These are phyloP conservation scores for Hevea brasiliensis DNA, from an alignment of 345 rosid genomes.

Conservation along the genomic window DNA sequence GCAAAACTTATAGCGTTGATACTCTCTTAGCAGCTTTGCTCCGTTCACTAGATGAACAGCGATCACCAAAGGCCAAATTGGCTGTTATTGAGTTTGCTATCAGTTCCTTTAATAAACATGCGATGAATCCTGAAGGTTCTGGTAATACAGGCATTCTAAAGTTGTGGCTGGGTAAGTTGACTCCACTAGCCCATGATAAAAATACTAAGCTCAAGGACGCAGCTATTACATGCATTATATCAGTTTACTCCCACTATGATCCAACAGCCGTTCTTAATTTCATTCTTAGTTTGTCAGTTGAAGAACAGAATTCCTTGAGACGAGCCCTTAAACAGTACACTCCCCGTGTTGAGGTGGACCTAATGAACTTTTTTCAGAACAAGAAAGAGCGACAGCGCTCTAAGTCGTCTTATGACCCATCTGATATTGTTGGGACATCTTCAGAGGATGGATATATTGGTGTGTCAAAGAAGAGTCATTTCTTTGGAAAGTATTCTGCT, in stretches of 20 bases:
- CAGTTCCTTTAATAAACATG: conserved; percentile 83
- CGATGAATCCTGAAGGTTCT: conserved; percentile 72
- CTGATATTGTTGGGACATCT: conserved; percentile 89
- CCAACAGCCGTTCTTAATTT: conserved; percentile 85
- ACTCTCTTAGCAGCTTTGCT: conserved; percentile 91
- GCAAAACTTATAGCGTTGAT: conserved; percentile 90
- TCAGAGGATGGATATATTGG: conserved; percentile 85
- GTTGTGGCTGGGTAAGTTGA: conserved; percentile 91
- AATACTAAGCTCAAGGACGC: conserved; percentile 93
- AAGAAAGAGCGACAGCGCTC: conserved; percentile 91
- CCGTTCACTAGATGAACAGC: conserved; percentile 96
- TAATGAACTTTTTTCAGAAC: conserved; percentile 88
- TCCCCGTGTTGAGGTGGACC: conserved; percentile 97
- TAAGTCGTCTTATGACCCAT: conserved; percentile 78
- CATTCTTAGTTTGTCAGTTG: conserved; percentile 90
- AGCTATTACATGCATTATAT: conserved; percentile 88
- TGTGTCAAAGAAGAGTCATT: conserved; percentile 64
- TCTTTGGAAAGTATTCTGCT: conserved; percentile 77
- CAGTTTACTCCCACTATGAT: conserved; percentile 87
- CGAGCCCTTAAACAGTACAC: conserved; percentile 89
- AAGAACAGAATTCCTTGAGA: conserved; percentile 93
- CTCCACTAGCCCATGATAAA: conserved; percentile 83
- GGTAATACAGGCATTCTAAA: conserved; percentile 85
- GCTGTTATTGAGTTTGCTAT: conserved; percentile 95
- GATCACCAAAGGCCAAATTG: conserved; percentile 97